phyloP scores from a whole-genome alignment of 1,284 basidiomycete species.

The Microbotryum saponariae region DNA sequence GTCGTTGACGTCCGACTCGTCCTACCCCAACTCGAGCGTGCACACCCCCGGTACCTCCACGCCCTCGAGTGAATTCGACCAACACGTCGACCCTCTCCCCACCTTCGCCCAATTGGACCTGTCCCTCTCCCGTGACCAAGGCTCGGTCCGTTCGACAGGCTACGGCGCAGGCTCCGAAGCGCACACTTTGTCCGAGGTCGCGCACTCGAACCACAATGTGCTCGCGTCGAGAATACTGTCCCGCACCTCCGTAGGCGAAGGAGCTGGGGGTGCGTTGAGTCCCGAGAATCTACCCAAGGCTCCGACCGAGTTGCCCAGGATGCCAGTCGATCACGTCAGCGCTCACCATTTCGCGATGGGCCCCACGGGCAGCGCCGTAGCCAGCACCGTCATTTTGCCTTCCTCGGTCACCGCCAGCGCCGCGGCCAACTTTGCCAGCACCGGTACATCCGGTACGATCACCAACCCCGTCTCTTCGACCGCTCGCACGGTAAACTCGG shows the following conservation, averaged over 20 bases:
- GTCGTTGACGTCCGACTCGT: too few relatives aligned
- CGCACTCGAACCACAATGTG: neutral
- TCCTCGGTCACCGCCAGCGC: too few relatives aligned
- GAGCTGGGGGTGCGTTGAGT: neutral
- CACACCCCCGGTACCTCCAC: too few relatives aligned
- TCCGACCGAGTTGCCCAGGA: neutral
- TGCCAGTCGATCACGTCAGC: too few relatives aligned
- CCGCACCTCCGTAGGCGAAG: neutral
- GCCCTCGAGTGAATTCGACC: neutral
- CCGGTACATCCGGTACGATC: constrained; percentile 3
- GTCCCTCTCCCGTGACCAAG: constrained; percentile 4
- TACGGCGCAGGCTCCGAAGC: constrained; percentile 1
- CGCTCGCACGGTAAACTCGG: too few relatives aligned
- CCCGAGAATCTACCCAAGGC: constrained; percentile 5
- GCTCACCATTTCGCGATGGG: too few relatives aligned
- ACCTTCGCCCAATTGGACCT: constrained; percentile 1
- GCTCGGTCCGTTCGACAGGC: neutral
- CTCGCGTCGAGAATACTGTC: constrained; percentile 4
- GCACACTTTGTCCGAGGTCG: neutral
- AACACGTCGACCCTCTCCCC: neutral
- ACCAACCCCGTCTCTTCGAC: neutral
- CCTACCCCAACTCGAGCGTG: too few relatives aligned
- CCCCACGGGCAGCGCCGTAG: too few relatives aligned
- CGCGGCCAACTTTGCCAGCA: too few relatives aligned
- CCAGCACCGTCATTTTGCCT: too few relatives aligned